phyloP scores from a whole-genome alignment of 2,329 filamentous ascomycete genomes.

The Pleochaeta shiraiana region DNA sequence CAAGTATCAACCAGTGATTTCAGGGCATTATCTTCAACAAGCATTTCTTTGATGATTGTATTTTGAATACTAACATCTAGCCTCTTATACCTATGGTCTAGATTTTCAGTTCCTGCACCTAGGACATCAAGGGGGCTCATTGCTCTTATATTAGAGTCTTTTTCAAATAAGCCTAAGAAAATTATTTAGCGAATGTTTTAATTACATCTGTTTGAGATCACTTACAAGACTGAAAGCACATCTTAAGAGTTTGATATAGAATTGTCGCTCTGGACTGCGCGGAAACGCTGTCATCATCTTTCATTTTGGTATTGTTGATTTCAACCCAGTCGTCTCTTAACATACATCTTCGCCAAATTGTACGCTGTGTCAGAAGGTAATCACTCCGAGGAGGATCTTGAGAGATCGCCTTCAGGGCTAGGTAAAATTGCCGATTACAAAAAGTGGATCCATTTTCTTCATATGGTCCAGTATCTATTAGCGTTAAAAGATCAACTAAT shows the following conservation, averaged over 20 bases:
- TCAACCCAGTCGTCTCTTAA: constrained; percentile 66
- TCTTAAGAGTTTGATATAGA: constrained; percentile 42
- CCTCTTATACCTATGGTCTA: constrained; percentile 36
- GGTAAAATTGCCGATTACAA: constrained; percentile 42
- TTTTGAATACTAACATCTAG: constrained; percentile 41
- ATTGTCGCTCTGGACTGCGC: constrained; percentile 40
- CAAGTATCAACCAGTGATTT: constrained; percentile 41
- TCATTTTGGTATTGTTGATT: constrained; percentile 56
- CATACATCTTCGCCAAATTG: constrained; percentile 80
- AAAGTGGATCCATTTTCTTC: constrained; percentile 23
- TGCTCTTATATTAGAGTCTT: constrained; percentile 23
- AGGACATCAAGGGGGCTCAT: constrained; percentile 30
- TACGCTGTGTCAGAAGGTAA: constrained; percentile 29
- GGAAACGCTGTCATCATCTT: constrained; percentile 46
- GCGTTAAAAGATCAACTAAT: constrained; percentile 56
- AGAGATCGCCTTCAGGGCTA: constrained; percentile 22
- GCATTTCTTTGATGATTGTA: constrained; percentile 49
- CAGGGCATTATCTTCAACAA: constrained; percentile 47
- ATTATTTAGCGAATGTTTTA: constrained; percentile 11
- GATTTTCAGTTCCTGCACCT: constrained; percentile 36
- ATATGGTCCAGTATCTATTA: constrained; percentile 31
- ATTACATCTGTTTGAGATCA: constrained; percentile 11
- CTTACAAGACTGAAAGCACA: constrained; percentile 43
- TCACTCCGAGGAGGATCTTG: constrained; percentile 32
- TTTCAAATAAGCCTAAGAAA: constrained; percentile 20